phyloP scores from a whole-genome alignment of 1,139 yeast genomes.

The Groenewaldozyma auringiensis region DNA sequence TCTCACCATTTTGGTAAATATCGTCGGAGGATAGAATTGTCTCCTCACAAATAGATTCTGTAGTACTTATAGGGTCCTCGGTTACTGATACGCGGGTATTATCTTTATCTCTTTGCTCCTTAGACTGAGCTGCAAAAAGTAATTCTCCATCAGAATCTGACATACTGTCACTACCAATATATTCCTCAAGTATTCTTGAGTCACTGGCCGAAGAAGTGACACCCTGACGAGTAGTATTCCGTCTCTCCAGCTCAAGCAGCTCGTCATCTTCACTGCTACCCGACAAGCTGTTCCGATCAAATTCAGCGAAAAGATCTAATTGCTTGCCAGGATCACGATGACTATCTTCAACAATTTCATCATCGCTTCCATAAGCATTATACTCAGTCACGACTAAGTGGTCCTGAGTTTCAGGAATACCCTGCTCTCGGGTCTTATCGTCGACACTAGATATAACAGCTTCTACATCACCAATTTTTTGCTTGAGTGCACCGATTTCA shows the following conservation, averaged over 20 bases:
- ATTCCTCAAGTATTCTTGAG: neutral
- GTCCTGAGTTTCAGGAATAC: neutral
- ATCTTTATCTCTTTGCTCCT: neutral
- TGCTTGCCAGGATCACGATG: neutral
- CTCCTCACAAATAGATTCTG: neutral
- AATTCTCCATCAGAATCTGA: neutral
- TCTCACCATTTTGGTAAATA: neutral
- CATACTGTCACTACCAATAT: neutral
- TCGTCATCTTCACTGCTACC: neutral
- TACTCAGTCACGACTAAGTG: neutral
- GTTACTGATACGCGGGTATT: neutral
- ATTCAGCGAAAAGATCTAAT: neutral
- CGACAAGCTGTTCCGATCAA: too few species aligned
- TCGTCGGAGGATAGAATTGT: neutral
- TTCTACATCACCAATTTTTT: neutral
- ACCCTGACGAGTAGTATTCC: neutral
- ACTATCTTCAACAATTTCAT: neutral
- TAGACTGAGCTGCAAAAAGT: neutral
- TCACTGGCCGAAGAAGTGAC: neutral
- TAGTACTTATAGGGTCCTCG: too few species aligned
- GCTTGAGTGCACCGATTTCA: neutral
- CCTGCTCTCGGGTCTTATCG: neutral
- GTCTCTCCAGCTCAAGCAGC: neutral
- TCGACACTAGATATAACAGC: neutral
- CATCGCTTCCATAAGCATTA: neutral